Percentiles rank a stretch among this genome's conserved stretches.
Evolutionary conservation across 441 rosid genomes (phyloP).

Genomic region (Aleurites moluccanus): DNA sequence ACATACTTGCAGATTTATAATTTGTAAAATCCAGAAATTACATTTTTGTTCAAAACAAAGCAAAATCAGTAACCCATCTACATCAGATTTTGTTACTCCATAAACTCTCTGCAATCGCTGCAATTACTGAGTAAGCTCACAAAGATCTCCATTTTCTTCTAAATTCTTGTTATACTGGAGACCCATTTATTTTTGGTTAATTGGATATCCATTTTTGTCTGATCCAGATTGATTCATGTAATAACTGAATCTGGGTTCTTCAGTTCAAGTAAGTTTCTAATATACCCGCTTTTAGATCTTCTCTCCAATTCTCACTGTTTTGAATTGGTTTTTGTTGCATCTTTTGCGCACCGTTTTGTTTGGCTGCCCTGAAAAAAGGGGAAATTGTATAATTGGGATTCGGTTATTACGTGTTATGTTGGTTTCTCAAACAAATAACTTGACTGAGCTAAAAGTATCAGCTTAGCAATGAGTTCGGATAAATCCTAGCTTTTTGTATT

Average conservation of each 20-base stretch:
- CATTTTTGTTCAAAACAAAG: too few relatives aligned
- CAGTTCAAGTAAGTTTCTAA: conserved; percentile 28
- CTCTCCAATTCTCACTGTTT: neutral
- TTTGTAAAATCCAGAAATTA: too few relatives aligned
- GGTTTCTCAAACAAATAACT: neutral
- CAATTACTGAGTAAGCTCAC: conserved; percentile 1
- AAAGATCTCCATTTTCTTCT: conserved; percentile 3
- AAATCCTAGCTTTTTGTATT: neutral
- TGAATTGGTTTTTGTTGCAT: neutral
- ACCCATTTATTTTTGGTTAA: conserved; percentile 26
- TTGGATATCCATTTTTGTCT: conserved; percentile 21
- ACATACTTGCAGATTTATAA: too few relatives aligned
- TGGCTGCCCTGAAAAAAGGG: conserved; percentile 17
- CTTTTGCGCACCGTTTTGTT: conserved; percentile 3
- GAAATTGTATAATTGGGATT: neutral
- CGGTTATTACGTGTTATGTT: conserved; percentile 2
- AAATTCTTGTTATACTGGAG: neutral
- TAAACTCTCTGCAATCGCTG: neutral
- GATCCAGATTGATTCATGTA: conserved; percentile 29
- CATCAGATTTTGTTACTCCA: neutral
- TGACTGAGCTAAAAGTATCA: neutral
- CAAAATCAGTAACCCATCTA: neutral
- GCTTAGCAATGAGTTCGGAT: neutral
- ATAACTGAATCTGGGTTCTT: conserved; percentile 26
- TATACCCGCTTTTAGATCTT: conserved; percentile 31